Conservation (phyloP, 257 asterid species). For the Fraxinus cuspidata region DNA sequence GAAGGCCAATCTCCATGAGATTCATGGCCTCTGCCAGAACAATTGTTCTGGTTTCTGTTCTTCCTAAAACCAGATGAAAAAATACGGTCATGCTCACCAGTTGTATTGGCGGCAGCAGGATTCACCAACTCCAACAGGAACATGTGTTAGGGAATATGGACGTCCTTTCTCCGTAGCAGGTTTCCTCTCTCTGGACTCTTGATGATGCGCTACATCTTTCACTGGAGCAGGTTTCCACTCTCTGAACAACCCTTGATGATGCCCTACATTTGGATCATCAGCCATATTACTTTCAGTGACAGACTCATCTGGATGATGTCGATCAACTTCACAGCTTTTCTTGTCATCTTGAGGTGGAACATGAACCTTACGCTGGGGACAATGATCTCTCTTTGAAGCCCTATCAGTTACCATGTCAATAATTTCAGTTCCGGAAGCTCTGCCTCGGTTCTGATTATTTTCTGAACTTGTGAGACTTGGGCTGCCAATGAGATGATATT, state of each 20-base stretch:
- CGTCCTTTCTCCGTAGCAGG: slow-evolving; percentile 42
- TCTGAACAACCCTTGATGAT: not conserved
- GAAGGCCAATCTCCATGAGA: slow-evolving; percentile 62
- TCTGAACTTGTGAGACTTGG: slow-evolving; percentile 52
- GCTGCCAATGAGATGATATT: slow-evolving; percentile 78
- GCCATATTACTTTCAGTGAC: slow-evolving; percentile 30
- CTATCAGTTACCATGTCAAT: slow-evolving; percentile 37
- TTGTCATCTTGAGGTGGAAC: slow-evolving; percentile 29
- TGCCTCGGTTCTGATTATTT: slow-evolving; percentile 43
- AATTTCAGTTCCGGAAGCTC: slow-evolving; percentile 37
- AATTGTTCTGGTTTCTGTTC: slow-evolving; percentile 52
- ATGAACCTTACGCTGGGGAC: slow-evolving; percentile 38
- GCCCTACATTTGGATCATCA: slow-evolving; percentile 36
- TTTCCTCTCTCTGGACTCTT: slow-evolving; percentile 53
- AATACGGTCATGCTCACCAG: slow-evolving; percentile 43
- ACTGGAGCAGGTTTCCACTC: not conserved
- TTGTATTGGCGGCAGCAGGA: slow-evolving; percentile 28
- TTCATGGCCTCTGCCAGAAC: slow-evolving; percentile 54
- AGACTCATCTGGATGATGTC: slow-evolving; percentile 23
- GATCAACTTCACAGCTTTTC: slow-evolving; percentile 25
- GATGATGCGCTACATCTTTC: slow-evolving; percentile 4
- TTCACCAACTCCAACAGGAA: slow-evolving; percentile 43
- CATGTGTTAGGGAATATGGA: slow-evolving; percentile 57
- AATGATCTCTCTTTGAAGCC: slow-evolving; percentile 45
- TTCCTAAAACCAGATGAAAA: slow-evolving; percentile 50